These are phyloP conservation scores for Boechera stricta DNA, from an alignment of 345 rosid genomes.

Conservation along the genomic window DNA sequence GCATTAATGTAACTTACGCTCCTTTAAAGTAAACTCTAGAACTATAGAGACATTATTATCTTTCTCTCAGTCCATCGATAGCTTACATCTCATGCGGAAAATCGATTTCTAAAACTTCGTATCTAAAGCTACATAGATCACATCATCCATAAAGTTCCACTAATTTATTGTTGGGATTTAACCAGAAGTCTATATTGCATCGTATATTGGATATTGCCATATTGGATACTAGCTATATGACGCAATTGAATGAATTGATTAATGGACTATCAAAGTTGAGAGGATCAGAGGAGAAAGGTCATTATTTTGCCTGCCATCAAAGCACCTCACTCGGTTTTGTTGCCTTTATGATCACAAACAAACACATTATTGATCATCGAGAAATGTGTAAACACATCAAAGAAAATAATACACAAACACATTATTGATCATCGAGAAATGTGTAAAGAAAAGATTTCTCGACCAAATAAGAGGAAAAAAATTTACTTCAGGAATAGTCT, in stretches of 20 bases:
- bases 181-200: constrained; percentile 22
- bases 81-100: background rate
- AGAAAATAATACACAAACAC: background rate
- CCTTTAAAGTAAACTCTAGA: constrained; percentile 8
- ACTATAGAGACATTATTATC: background rate
- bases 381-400: constrained; percentile 29
- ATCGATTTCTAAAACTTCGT: background rate
- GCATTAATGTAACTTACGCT: background rate
- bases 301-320: constrained; percentile 47
- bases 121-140: constrained; percentile 8
- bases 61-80: background rate
- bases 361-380: constrained; percentile 38
- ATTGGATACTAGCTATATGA: constrained; percentile 21
- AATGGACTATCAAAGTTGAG: constrained; percentile 35
- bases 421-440: constrained; percentile 40
- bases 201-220: background rate
- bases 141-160: constrained; percentile 11
- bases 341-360: constrained; percentile 10
- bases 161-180: background rate
- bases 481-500: background rate
- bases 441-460: constrained; percentile 38
- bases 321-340: constrained; percentile 34
- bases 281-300: constrained; percentile 17
- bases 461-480: background rate
- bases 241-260: constrained; percentile 14